Conservation (phyloP, 345 rosid genomes). For the Citrus medica region DNA sequence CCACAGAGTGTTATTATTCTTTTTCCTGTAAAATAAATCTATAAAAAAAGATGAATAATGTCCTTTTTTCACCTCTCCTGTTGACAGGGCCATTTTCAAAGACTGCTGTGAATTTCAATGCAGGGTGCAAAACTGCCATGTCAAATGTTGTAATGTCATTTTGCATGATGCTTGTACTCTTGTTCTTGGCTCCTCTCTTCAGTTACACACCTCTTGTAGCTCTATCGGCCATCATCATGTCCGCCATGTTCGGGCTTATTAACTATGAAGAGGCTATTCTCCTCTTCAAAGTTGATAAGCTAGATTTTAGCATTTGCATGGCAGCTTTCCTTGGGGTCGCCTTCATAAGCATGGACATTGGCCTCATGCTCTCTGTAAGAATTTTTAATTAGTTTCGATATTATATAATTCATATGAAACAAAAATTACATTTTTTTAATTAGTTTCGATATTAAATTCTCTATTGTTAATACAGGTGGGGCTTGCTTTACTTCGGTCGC, state of each 20-base stretch:
- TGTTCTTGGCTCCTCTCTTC: constrained; percentile 77
- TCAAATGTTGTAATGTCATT: constrained; percentile 77
- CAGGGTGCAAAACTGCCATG: constrained; percentile 72
- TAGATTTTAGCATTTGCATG: constrained; percentile 79
- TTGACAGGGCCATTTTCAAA: constrained; percentile 87
- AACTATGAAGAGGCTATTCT: constrained; percentile 56
- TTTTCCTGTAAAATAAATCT: too few species aligned
- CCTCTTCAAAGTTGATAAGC: constrained; percentile 73
- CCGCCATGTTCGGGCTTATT: constrained; percentile 88
- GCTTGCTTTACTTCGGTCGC: constrained; percentile 56
- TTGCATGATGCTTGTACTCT: constrained; percentile 79
- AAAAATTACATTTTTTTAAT: background rate
- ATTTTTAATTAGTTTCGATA: background rate
- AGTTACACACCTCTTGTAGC: constrained; percentile 89
- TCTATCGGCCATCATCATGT: constrained; percentile 83
- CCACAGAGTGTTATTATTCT: too few species aligned
- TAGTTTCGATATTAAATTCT: background rate
- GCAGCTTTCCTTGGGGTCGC: constrained; percentile 74
- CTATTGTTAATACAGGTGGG: constrained; percentile 35
- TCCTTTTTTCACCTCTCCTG: background rate
- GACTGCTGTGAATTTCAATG: constrained; percentile 83
- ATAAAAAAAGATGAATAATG: background rate
- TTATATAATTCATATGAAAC: background rate
- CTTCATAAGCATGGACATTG: constrained; percentile 77
- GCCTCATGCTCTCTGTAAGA: constrained; percentile 71